A percentile compares a stretch with the other conserved stretches of the same genome.
These are phyloP conservation scores for Monosporascus sp. DNA, from an alignment of 2,329 filamentous ascomycete genomes.

Conservation along the genomic window DNA sequence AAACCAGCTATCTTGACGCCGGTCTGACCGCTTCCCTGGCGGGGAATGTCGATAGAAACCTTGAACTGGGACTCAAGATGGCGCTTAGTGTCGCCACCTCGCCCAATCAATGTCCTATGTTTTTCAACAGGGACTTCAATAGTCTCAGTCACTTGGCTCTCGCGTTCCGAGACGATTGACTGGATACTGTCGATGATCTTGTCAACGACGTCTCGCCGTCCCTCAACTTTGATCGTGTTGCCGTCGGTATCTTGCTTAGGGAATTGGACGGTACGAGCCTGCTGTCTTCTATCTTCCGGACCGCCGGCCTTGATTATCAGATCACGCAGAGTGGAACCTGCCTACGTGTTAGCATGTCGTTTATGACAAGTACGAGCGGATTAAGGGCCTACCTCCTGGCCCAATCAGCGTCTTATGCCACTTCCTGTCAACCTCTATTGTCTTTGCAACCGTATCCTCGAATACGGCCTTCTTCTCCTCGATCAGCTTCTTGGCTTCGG, in stretches of 20 bases:
- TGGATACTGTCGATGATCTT: slow-evolving; percentile 82
- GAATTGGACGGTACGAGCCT: slow-evolving; percentile 90
- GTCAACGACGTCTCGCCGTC: slow-evolving; percentile 75
- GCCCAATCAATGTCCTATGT: slow-evolving; percentile 86
- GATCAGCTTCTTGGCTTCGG: slow-evolving; percentile 84
- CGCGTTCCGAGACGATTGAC: slow-evolving; percentile 74
- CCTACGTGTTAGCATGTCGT: slow-evolving; percentile 32
- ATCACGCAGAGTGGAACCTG: slow-evolving; percentile 77
- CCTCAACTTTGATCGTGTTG: slow-evolving; percentile 82
- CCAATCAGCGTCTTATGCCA: slow-evolving; percentile 89
- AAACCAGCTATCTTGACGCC: slow-evolving; percentile 82
- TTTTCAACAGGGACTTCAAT: slow-evolving; percentile 84
- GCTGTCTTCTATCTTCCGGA: slow-evolving; percentile 75
- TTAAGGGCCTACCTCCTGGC: slow-evolving; percentile 62
- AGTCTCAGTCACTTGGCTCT: slow-evolving; percentile 72
- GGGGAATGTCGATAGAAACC: slow-evolving; percentile 84
- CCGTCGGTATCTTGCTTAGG: slow-evolving; percentile 81
- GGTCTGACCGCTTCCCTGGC: slow-evolving; percentile 78
- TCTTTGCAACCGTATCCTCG: slow-evolving; percentile 81
- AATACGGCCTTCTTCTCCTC: slow-evolving; percentile 83
- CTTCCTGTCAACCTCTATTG: slow-evolving; percentile 88
- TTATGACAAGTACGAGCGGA: background rate
- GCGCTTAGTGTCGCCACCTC: slow-evolving; percentile 81
- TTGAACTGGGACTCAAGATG: slow-evolving; percentile 81
- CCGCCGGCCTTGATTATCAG: slow-evolving; percentile 87